A percentile compares a stretch with the other conserved stretches of the same genome.
These are phyloP conservation scores for Cercophora samala DNA, from an alignment of 495 filamentous ascomycete genomes.

Conservation along the genomic window DNA sequence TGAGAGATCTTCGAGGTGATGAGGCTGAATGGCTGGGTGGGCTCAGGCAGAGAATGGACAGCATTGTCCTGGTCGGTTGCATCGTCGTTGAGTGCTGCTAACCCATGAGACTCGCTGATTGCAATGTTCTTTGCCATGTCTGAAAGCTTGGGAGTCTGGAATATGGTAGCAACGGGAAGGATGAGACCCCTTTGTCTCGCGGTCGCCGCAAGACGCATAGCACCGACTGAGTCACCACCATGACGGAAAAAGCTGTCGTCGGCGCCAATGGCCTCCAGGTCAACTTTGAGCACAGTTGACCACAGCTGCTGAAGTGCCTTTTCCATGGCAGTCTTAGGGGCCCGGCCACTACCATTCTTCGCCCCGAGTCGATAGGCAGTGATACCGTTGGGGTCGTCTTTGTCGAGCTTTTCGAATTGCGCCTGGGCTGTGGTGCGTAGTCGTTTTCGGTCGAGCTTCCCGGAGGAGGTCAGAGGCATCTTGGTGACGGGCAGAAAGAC, in stretches of 20 bases:
- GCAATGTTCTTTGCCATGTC: conserved; percentile 38
- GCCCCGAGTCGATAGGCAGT: conserved; percentile 16
- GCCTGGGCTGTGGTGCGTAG: conserved; percentile 20
- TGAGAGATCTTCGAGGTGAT: neutral
- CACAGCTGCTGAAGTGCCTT: conserved; percentile 33
- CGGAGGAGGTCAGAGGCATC: conserved; percentile 51
- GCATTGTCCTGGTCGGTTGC: neutral
- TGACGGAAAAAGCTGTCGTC: conserved; percentile 61
- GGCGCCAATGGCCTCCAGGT: conserved; percentile 39
- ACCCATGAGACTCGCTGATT: neutral
- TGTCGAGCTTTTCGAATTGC: conserved; percentile 5
- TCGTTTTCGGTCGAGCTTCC: conserved; percentile 47
- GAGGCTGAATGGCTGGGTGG: conserved; percentile 19
- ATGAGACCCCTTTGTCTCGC: conserved; percentile 47
- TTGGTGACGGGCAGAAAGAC: conserved; percentile 49
- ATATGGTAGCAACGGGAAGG: conserved; percentile 53
- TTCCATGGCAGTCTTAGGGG: conserved; percentile 25
- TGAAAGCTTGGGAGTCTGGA: conserved; percentile 47
- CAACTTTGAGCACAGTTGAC: conserved; percentile 28
- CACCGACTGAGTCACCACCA: conserved; percentile 67
- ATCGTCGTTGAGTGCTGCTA: neutral
- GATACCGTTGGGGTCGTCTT: neutral
- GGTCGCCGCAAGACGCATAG: conserved; percentile 63
- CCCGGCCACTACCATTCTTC: neutral
- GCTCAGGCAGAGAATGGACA: conserved; percentile 9